Conservation (phyloP, 177 flowering plant species). For the Vitis hybrid region DNA sequence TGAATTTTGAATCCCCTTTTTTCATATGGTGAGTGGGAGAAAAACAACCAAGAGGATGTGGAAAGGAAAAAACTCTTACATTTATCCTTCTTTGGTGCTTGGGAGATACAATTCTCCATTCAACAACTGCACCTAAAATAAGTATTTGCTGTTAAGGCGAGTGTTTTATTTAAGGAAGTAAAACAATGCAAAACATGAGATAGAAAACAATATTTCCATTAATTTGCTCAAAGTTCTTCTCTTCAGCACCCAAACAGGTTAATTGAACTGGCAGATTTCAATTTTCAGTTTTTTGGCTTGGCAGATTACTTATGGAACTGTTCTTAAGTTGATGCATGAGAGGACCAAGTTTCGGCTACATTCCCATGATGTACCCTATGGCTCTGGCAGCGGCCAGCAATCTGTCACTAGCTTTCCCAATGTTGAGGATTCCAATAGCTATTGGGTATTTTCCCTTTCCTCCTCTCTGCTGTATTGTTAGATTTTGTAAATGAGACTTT, state of each 20-base stretch:
- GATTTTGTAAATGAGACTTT: background rate
- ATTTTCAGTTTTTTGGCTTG: background rate
- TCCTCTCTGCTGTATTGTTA: background rate
- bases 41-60: too few relatives aligned
- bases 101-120: too few relatives aligned
- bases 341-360: conserved; percentile 80
- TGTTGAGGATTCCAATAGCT: conserved; percentile 94
- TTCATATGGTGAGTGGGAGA: too few relatives aligned
- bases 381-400: conserved; percentile 98
- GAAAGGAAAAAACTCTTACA: too few relatives aligned
- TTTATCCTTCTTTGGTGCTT: too few relatives aligned
- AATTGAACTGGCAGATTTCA: too few relatives aligned
- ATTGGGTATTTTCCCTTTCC: conserved; percentile 51
- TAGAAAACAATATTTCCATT: too few relatives aligned
- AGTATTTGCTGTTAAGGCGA: too few relatives aligned
- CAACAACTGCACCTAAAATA: too few relatives aligned
- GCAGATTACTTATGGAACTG: conserved; percentile 88
- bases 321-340: conserved; percentile 89
- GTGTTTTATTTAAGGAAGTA: too few relatives aligned
- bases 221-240: background rate
- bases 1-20: too few relatives aligned
- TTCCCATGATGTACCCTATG: conserved; percentile 97
- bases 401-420: conserved; percentile 87
- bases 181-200: too few relatives aligned
- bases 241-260: background rate